phyloP scores from a whole-genome alignment of 2,329 filamentous ascomycete genomes.

The Hypomyces perniciosus region DNA sequence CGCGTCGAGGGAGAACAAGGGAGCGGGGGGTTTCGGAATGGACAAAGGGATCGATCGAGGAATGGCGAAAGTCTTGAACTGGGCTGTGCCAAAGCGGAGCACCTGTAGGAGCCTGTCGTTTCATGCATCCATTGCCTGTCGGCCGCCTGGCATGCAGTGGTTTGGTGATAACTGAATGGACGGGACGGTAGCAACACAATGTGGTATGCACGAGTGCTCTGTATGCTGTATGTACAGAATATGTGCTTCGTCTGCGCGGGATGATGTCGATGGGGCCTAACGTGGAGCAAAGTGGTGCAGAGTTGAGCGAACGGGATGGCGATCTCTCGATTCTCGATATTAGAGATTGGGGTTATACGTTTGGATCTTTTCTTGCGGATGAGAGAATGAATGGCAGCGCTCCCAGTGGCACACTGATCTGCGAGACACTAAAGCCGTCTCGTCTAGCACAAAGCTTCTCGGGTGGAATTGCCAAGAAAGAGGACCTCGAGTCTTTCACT shows the following conservation, averaged over 20 bases:
- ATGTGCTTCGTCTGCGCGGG: background rate
- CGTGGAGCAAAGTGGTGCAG: background rate
- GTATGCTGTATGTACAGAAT: background rate
- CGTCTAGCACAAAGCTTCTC: too few species aligned
- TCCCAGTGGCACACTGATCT: too few species aligned
- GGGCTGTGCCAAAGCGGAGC: conserved; percentile 10
- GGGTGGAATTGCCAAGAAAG: too few species aligned
- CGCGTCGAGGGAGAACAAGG: background rate
- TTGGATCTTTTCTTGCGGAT: too few species aligned
- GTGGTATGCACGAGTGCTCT: background rate
- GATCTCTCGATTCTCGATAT: too few species aligned
- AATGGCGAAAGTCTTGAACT: background rate
- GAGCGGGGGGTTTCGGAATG: conserved; percentile 7
- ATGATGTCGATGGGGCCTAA: background rate
- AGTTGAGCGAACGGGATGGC: background rate
- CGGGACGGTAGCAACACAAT: background rate
- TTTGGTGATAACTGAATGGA: background rate
- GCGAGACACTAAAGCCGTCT: too few species aligned
- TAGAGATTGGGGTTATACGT: too few species aligned
- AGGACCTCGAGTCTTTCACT: too few species aligned
- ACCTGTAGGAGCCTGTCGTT: background rate
- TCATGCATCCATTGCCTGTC: background rate
- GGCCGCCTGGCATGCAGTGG: background rate
- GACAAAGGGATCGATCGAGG: conserved; percentile 6
- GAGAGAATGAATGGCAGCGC: too few species aligned